Conservation (phyloP, 352 stramenopile genomes). For the Pythium brachiatum region DNA sequence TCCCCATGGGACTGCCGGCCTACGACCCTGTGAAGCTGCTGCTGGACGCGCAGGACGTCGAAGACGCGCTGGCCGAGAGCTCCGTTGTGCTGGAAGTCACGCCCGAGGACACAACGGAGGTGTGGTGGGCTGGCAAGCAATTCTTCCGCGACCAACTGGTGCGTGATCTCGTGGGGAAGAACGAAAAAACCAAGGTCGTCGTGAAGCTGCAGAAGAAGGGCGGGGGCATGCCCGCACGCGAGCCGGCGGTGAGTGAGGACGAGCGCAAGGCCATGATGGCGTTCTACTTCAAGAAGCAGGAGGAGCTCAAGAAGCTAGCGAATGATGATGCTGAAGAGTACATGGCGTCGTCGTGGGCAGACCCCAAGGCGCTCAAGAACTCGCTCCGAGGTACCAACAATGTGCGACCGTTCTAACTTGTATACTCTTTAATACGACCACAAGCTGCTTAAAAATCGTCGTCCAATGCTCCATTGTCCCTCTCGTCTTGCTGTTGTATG, state of each 20-base stretch:
- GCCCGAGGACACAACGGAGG: conserved; percentile 78
- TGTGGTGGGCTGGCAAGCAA: conserved; percentile 96
- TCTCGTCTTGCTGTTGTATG: conserved; percentile 1
- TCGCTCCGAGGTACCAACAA: conserved; percentile 86
- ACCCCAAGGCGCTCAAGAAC: conserved; percentile 93
- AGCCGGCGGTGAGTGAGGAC: conserved; percentile 89
- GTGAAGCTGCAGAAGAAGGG: conserved; percentile 91
- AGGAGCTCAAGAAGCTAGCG: conserved; percentile 80
- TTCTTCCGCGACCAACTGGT: conserved; percentile 90
- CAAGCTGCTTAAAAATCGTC: conserved; percentile 22
- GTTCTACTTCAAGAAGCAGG: conserved; percentile 93
- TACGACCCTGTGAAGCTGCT: conserved; percentile 87
- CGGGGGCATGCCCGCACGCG: conserved; percentile 78
- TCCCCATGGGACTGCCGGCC: conserved; percentile 92
- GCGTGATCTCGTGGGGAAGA: conserved; percentile 91
- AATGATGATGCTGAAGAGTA: conserved; percentile 95
- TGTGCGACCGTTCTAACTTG: conserved; percentile 71
- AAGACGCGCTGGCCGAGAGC: conserved; percentile 61
- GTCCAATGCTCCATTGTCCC: conserved; percentile 7
- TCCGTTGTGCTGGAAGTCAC: conserved; percentile 78
- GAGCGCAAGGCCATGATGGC: conserved; percentile 97
- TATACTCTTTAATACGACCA: not conserved
- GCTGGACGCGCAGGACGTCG: conserved; percentile 67
- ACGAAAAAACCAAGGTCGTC: conserved; percentile 94
- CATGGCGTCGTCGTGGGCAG: conserved; percentile 91